These are phyloP conservation scores for Boletus speciosus DNA, from an alignment of 768 basidiomycete species.

Conservation along the genomic window DNA sequence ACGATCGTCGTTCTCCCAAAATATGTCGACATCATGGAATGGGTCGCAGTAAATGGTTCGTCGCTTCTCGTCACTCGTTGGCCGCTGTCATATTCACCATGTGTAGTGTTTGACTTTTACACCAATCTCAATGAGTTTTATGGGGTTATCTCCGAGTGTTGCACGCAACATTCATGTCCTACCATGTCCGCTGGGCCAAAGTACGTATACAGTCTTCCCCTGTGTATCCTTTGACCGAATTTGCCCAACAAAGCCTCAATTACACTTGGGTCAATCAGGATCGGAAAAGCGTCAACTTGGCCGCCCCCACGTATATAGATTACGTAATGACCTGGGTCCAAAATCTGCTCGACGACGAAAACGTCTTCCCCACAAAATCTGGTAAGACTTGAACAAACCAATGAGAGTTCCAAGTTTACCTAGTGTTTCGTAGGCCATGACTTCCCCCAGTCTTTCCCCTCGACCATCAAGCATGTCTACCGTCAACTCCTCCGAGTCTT, in stretches of 20 bases:
- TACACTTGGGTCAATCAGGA: constrained; percentile 94
- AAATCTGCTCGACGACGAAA: constrained; percentile 90
- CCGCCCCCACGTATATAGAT: constrained; percentile 96
- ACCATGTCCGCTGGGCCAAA: constrained; percentile 86
- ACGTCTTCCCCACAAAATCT: constrained; percentile 92
- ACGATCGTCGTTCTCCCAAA: constrained; percentile 96
- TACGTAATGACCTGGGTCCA: constrained; percentile 98
- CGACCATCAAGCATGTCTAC: constrained; percentile 90
- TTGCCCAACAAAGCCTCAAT: constrained; percentile 56
- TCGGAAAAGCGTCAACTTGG: constrained; percentile 80
- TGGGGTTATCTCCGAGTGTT: constrained; percentile 88
- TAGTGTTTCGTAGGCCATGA: constrained; percentile 61
- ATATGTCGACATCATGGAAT: constrained; percentile 93
- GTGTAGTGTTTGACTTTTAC: constrained; percentile 92
- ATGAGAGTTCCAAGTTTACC: not conserved
- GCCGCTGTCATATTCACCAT: not conserved
- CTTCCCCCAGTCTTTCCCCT: constrained; percentile 85
- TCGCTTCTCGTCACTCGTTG: constrained; percentile 8
- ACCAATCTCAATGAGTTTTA: constrained; percentile 97
- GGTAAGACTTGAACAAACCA: constrained; percentile 44
- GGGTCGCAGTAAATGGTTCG: constrained; percentile 93
- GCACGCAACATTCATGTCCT: constrained; percentile 85
- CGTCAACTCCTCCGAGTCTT: constrained; percentile 96
- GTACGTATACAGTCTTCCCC: constrained; percentile 43
- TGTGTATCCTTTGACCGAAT: not conserved